Percentiles rank a stretch among this genome's conserved stretches.
phyloP scores from a whole-genome alignment of 75 land plant species.

The Picea glauca region DNA sequence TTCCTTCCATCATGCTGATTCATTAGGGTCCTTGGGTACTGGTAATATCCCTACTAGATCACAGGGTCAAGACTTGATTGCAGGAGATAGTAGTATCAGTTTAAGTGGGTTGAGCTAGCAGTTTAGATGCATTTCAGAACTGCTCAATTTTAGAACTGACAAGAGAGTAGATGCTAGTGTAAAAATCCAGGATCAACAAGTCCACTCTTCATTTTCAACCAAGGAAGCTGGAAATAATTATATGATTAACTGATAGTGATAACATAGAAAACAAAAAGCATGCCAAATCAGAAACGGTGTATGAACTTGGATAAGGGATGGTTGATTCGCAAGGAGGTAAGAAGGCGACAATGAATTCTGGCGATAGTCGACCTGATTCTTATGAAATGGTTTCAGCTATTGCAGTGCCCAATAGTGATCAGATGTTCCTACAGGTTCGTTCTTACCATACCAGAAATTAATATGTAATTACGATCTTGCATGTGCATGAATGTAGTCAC shows the following conservation, averaged over 20 bases:
- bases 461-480: too few relatives aligned
- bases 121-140: too few relatives aligned
- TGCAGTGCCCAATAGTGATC: neutral
- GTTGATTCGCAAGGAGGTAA: conserved; percentile 4
- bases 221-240: too few relatives aligned
- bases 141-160: too few relatives aligned
- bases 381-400: neutral
- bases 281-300: neutral
- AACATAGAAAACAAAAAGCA: neutral
- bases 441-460: too few relatives aligned
- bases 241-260: neutral
- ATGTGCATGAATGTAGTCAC: too few relatives aligned
- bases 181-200: too few relatives aligned
- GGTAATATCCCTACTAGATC: conserved; percentile 12
- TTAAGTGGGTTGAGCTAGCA: conserved; percentile 34
- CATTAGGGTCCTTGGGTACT: conserved; percentile 58
- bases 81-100: conserved; percentile 42
- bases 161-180: too few relatives aligned
- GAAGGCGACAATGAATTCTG: neutral
- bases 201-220: too few relatives aligned
- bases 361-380: neutral
- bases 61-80: conserved; percentile 26
- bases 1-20: conserved; percentile 48
- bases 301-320: neutral
- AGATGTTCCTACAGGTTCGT: neutral